Evolutionary conservation across 768 basidiomycete genomes (phyloP).

Genomic region (Boletus pseudopeckii): DNA sequence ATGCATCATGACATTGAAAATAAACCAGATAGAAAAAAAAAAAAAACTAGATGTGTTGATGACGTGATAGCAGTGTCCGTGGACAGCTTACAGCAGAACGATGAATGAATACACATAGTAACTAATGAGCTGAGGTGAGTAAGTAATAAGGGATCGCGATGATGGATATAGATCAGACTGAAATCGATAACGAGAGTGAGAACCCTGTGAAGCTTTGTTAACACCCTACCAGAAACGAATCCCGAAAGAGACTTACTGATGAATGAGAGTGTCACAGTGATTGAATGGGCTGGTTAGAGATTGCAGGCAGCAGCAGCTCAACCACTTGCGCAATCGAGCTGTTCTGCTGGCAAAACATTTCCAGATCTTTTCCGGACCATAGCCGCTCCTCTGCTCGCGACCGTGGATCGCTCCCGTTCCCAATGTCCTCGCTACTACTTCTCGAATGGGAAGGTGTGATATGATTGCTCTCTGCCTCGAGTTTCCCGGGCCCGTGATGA

Average conservation of each 20-base stretch:
- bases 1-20: constrained; percentile 20
- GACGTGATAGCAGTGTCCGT: constrained; percentile 22
- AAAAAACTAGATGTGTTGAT: constrained; percentile 22
- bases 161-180: constrained; percentile 28
- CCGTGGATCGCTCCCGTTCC: constrained; percentile 31
- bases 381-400: constrained; percentile 44
- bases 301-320: constrained; percentile 53
- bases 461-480: constrained; percentile 51
- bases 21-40: neutral
- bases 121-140: constrained; percentile 25
- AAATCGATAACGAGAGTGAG: constrained; percentile 22
- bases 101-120: constrained; percentile 28
- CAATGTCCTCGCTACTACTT: constrained; percentile 32
- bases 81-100: constrained; percentile 23
- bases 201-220: constrained; percentile 15
- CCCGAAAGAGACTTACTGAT: constrained; percentile 20
- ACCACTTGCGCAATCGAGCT: constrained; percentile 78
- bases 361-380: constrained; percentile 83
- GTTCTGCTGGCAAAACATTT: constrained; percentile 84
- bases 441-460: constrained; percentile 23
- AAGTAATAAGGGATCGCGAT: constrained; percentile 22
- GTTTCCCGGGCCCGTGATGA: constrained; percentile 57
- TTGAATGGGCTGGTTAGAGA: constrained; percentile 37
- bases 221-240: neutral
- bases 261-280: constrained; percentile 18